Evolutionary conservation across 495 filamentous ascomycete species (phyloP).

Genomic region (Endocarpon pusillum): DNA sequence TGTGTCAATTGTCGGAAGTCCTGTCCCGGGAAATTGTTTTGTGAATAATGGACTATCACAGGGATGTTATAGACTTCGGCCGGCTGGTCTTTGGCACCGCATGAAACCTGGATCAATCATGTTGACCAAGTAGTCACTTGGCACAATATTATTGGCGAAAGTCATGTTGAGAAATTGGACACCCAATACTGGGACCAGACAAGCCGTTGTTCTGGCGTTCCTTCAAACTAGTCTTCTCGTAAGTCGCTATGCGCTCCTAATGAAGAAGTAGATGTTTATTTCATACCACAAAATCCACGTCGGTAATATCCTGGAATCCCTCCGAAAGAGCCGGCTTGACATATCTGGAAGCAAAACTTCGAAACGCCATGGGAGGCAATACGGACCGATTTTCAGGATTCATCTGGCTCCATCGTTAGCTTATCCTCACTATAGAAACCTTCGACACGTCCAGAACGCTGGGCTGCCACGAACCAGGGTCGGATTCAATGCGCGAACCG

Average conservation of each 20-base stretch:
- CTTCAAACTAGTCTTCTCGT: background rate
- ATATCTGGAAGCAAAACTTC: slow-evolving; percentile 49
- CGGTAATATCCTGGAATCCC: slow-evolving; percentile 67
- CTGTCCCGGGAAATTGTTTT: no score
- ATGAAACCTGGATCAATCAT: no score
- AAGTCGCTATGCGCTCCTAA: background rate
- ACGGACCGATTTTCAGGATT: slow-evolving; percentile 66
- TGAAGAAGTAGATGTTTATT: background rate
- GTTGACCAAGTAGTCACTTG: no score
- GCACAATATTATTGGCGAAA: no score
- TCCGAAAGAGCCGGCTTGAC: slow-evolving; percentile 54
- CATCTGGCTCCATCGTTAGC: slow-evolving; percentile 8
- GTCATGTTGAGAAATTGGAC: slow-evolving; percentile 1
- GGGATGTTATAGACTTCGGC: no score
- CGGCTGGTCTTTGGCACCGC: no score
- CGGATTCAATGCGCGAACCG: slow-evolving; percentile 57
- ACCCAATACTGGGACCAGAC: slow-evolving; percentile 1
- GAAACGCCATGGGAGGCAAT: slow-evolving; percentile 68
- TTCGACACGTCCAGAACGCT: slow-evolving; percentile 1
- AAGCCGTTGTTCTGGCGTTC: background rate
- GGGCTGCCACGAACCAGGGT: slow-evolving; percentile 14
- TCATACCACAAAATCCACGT: slow-evolving; percentile 38
- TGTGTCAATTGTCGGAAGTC: no score
- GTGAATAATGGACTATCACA: no score
- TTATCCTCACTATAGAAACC: background rate